These are phyloP conservation scores for Populus hybrid DNA, from an alignment of 441 rosid species.

Conservation along the genomic window DNA sequence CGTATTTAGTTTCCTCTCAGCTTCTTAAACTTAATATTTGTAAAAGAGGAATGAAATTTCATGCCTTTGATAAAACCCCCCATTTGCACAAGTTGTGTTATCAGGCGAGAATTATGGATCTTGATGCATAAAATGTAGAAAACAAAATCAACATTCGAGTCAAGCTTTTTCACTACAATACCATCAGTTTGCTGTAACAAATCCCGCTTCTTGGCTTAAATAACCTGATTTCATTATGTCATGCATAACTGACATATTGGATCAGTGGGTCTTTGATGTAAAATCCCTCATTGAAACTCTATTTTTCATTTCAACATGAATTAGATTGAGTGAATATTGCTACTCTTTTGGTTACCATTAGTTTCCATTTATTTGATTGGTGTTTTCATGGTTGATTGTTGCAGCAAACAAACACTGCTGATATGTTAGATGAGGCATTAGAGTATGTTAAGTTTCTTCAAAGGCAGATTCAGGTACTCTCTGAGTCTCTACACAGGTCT, in stretches of 20 bases:
- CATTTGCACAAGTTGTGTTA: neutral
- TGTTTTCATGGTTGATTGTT: neutral
- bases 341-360: neutral
- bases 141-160: neutral
- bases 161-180: neutral
- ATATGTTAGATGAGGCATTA: slow-evolving; percentile 83
- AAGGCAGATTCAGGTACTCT: slow-evolving; percentile 67
- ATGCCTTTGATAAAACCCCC: neutral
- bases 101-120: neutral
- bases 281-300: neutral
- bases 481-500: neutral
- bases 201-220: neutral
- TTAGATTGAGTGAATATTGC: neutral
- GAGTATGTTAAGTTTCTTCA: slow-evolving; percentile 75
- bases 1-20: neutral
- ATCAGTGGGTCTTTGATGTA: neutral
- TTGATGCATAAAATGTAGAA: neutral
- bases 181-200: neutral
- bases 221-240: neutral
- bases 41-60: neutral
- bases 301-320: no score
- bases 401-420: slow-evolving; percentile 94
- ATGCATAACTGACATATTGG: neutral
- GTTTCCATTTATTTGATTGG: slow-evolving; percentile 4
- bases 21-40: neutral